Evolutionary conservation across 176 grass and related monocot species (phyloP).

Genomic region (Oryza punctata): DNA sequence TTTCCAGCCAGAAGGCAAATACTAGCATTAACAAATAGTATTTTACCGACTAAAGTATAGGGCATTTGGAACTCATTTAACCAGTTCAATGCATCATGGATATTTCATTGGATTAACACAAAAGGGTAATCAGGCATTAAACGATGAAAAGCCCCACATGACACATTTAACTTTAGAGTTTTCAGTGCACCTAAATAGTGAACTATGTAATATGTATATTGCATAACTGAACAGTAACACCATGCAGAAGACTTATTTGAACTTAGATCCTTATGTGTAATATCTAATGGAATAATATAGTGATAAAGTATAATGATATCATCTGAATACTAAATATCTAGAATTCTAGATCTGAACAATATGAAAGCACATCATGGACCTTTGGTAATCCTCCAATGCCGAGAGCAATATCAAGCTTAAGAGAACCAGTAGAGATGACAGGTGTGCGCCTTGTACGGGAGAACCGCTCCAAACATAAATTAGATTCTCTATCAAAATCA

Average conservation of each 20-base stretch:
- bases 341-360: slow-evolving; percentile 23
- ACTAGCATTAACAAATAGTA: background rate
- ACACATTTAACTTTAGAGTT: slow-evolving; percentile 5
- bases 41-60: background rate
- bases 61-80: background rate
- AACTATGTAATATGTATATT: too few relatives aligned
- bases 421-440: slow-evolving; percentile 78
- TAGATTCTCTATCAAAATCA: slow-evolving; percentile 93
- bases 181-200: background rate
- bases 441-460: slow-evolving; percentile 51
- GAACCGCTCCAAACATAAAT: slow-evolving; percentile 71
- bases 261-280: background rate
- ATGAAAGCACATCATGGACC: slow-evolving; percentile 47
- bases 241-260: background rate
- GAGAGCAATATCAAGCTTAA: slow-evolving; percentile 92
- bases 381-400: slow-evolving; percentile 89
- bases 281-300: background rate
- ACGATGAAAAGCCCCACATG: background rate
- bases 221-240: background rate
- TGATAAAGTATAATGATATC: background rate
- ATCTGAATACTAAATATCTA: slow-evolving; percentile 14
- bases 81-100: background rate
- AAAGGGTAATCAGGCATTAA: background rate
- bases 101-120: background rate
- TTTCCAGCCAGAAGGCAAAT: background rate